Evolutionary conservation across 306 rosid species (phyloP).

Genomic region (Hippophae gyantsensis): DNA sequence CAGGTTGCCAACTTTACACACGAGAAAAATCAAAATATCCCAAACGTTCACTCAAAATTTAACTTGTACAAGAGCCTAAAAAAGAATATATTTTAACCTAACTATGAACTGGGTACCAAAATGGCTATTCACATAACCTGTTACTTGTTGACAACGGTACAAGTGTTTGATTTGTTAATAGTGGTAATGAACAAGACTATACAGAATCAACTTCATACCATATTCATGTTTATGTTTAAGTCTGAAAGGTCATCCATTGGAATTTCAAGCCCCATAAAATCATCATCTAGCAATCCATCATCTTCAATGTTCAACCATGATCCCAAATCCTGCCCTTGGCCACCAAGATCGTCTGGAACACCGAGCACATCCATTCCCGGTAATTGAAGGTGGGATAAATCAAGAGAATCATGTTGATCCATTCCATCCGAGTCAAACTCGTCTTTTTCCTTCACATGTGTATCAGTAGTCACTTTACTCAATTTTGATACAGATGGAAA

Average conservation of each 20-base stretch:
- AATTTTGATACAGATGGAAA: constrained; percentile 59
- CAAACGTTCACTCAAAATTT: constrained; percentile 72
- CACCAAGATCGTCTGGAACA: constrained; percentile 70
- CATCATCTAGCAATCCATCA: constrained; percentile 80
- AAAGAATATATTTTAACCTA: constrained; percentile 96
- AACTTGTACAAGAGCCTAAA: constrained; percentile 66
- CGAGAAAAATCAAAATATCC: constrained; percentile 68
- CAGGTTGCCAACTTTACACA: constrained; percentile 59
- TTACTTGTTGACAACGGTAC: constrained; percentile 57
- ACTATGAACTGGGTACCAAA: constrained; percentile 49
- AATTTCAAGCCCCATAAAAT: constrained; percentile 98
- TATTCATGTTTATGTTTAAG: constrained; percentile 51
- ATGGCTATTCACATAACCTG: constrained; percentile 60
- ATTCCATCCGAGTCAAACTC: constrained; percentile 49
- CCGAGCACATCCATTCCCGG: constrained; percentile 93
- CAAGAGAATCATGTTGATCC: constrained; percentile 70
- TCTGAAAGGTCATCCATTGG: constrained; percentile 99
- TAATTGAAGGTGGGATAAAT: constrained; percentile 50
- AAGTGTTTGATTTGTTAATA: constrained; percentile 78
- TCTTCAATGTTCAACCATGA: constrained; percentile 93
- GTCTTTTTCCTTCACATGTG: constrained; percentile 55
- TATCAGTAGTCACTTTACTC: constrained; percentile 37
- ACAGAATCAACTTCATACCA: constrained; percentile 90
- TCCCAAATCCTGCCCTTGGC: constrained; percentile 84
- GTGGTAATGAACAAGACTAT: constrained; percentile 90